Conservation (phyloP, 768 basidiomycete species). For the Lactifluus piperatus region DNA sequence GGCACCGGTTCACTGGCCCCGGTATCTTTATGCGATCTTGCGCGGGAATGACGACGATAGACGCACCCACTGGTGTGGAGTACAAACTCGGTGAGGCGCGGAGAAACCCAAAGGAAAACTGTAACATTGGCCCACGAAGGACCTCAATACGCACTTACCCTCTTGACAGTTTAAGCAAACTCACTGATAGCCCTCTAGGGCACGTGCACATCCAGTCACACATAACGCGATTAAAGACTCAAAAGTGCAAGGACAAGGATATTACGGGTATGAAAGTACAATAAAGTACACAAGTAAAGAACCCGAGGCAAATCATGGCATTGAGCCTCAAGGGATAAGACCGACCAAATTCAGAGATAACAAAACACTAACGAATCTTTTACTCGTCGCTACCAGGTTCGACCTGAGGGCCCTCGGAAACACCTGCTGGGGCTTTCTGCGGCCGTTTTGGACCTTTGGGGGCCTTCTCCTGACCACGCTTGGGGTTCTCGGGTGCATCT, state of each 20-base stretch:
- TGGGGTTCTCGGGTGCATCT: conserved; percentile 55
- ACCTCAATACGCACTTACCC: too few species aligned
- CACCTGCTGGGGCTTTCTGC: conserved; percentile 7
- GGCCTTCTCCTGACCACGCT: conserved; percentile 45
- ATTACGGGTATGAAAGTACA: conserved; percentile 3
- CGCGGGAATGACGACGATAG: too few species aligned
- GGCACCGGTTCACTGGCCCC: too few species aligned
- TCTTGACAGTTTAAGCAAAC: too few species aligned
- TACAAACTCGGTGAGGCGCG: too few species aligned
- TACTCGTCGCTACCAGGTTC: conserved; percentile 19
- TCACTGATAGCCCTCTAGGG: too few species aligned
- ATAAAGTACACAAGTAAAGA: conserved; percentile 1
- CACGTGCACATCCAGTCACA: not conserved
- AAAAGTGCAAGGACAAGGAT: not conserved
- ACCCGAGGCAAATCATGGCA: not conserved
- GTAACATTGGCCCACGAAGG: too few species aligned
- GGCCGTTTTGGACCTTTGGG: conserved; percentile 30
- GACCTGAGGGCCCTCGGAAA: conserved; percentile 1
- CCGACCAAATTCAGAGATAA: not conserved
- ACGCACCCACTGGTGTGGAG: too few species aligned
- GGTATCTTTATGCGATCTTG: too few species aligned
- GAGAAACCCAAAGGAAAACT: too few species aligned
- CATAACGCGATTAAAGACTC: not conserved
- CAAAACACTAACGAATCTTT: conserved; percentile 3
- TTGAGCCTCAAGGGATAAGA: not conserved